Evolutionary conservation across 2,329 filamentous ascomycete genomes (phyloP).

Genomic region (Chalara sp.): DNA sequence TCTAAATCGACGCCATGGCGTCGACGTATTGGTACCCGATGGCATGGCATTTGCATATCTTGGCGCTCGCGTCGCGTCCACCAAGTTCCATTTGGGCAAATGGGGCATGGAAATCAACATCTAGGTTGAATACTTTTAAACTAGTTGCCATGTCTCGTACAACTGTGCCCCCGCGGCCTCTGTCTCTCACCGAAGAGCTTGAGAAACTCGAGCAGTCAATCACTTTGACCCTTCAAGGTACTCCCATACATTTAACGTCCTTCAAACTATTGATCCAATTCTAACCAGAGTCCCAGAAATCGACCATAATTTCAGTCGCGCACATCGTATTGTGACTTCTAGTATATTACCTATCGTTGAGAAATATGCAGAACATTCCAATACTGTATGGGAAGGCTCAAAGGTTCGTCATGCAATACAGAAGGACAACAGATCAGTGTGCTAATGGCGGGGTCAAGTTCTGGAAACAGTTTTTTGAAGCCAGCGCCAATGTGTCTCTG

Average conservation of each 20-base stretch:
- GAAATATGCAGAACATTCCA: slow-evolving; percentile 90
- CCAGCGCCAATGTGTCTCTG: slow-evolving; percentile 92
- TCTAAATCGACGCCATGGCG: too few species aligned
- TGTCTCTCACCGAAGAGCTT: slow-evolving; percentile 89
- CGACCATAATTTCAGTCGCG: slow-evolving; percentile 95
- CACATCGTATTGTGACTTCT: slow-evolving; percentile 90
- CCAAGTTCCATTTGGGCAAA: too few species aligned
- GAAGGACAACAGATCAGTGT: slow-evolving; percentile 1
- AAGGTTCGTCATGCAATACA: slow-evolving; percentile 50
- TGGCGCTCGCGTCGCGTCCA: too few species aligned
- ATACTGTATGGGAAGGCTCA: slow-evolving; percentile 91
- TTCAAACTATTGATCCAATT: neutral
- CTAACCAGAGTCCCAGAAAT: slow-evolving; percentile 58
- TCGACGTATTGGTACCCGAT: too few species aligned
- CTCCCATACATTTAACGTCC: slow-evolving; percentile 2
- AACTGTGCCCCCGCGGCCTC: slow-evolving; percentile 39
- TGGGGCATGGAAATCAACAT: too few species aligned
- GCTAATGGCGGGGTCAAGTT: slow-evolving; percentile 52
- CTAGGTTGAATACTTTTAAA: too few species aligned
- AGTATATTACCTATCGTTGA: slow-evolving; percentile 91
- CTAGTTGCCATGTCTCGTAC: slow-evolving; percentile 20
- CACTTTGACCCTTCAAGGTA: slow-evolving; percentile 88
- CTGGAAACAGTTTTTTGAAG: slow-evolving; percentile 99
- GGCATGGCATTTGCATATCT: too few species aligned
- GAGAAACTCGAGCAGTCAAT: slow-evolving; percentile 96